phyloP scores from a whole-genome alignment of 176 grass and related monocot genomes.

The Eragrostis curvula region DNA sequence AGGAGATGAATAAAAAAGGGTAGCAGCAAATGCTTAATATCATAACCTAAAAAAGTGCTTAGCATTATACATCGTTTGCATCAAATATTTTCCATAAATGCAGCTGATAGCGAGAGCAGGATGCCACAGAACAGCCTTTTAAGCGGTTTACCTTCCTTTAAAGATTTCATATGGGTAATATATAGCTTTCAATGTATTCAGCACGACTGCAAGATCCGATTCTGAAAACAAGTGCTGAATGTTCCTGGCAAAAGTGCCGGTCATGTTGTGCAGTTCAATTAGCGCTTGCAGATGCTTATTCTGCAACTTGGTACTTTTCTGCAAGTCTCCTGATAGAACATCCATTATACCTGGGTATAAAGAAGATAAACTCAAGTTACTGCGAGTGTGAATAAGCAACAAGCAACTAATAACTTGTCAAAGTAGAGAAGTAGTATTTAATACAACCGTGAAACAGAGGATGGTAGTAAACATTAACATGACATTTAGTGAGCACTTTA shows the following conservation, averaged over 20 bases:
- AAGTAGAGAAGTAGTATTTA: slow-evolving; percentile 30
- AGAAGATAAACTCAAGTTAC: slow-evolving; percentile 34
- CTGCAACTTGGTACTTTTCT: slow-evolving; percentile 92
- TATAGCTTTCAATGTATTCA: slow-evolving; percentile 88
- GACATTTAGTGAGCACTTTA: background rate
- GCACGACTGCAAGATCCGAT: slow-evolving; percentile 75
- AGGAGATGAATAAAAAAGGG: slow-evolving; percentile 2
- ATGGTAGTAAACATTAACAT: background rate
- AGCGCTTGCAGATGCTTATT: slow-evolving; percentile 87
- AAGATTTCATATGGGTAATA: slow-evolving; percentile 98
- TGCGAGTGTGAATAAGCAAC: background rate
- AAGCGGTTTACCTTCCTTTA: slow-evolving; percentile 73
- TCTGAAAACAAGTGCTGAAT: slow-evolving; percentile 97
- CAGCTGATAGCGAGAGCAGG: background rate
- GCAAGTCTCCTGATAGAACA: slow-evolving; percentile 89
- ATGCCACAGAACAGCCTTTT: background rate
- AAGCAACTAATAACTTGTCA: slow-evolving; percentile 7
- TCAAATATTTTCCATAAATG: slow-evolving; percentile 25
- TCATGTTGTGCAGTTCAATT: slow-evolving; percentile 97
- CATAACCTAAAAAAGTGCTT: background rate
- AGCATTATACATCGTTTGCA: background rate
- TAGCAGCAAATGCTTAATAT: background rate
- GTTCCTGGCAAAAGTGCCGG: slow-evolving; percentile 86
- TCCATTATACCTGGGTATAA: slow-evolving; percentile 82
- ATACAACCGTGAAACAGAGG: slow-evolving; percentile 7